Evolutionary conservation across 176 grass and related monocot genomes (phyloP), one percentile per base, ranked within the genome.

Genomic region (Lolium perenne): DNA sequence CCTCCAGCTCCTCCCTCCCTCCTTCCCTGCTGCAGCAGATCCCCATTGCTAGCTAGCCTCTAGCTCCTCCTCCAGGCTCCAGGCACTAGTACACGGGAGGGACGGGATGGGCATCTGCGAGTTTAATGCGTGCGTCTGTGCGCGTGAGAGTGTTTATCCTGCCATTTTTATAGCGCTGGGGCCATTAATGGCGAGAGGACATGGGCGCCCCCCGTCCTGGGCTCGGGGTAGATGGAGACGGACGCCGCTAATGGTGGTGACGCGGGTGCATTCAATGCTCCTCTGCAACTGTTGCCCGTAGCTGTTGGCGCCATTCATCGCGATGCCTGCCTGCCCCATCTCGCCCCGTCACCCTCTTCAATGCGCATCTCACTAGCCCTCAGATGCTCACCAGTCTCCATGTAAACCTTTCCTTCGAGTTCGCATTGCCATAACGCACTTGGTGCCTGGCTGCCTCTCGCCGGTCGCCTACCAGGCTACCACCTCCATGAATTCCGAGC

Each of bases 11-110:
- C 38, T 21, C 17, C 13, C 81, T 71, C 25, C 79, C 91, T 15
- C 69, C 47, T 20, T 67, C 32, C 85, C 85, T 92, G 93, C 96
- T 86, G 62, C 86, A 95, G 78, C 93, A 98, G 67, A 86, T 92
- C 79, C 96, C 96, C 96, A 98, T 98, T 62, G 74, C 84, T 59
- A 29, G 17, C 60, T 61, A 61, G 53, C 11, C 9, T n/a, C 11
- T 20, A 29, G 57, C 74, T 78, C 29, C 74, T 78, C 29, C 60
- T 84, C 18, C 38, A 77, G 25, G 25, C 48, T 3, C 38, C 1
- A 40, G 8, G 7, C 12, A 41, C 8, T 11, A 49, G 41, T n/a
- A 76, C 18, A 49, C 47, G 72, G 72, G 47, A 74, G 72, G 72
- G 47, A 26, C 47, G 73, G 73, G 73, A 53, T 26, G 61, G 49